phyloP scores from a whole-genome alignment of 768 basidiomycete genomes.

The Trametes villosa region DNA sequence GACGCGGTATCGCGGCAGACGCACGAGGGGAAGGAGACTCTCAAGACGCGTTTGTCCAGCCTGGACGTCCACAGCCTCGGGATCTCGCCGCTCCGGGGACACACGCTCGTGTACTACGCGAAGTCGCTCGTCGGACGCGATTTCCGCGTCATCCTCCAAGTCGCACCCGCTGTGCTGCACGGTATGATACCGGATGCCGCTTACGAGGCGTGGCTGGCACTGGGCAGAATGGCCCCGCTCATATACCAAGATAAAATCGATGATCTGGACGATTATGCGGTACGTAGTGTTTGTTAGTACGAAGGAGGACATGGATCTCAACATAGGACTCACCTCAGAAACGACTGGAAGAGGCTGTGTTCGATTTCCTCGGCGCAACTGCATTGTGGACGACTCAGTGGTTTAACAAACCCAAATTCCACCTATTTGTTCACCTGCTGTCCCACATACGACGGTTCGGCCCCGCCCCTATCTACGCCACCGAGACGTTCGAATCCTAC shows the following conservation, averaged over 20 bases:
- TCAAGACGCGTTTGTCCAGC: constrained; percentile 34
- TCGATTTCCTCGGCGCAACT: not conserved
- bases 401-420: constrained; percentile 12
- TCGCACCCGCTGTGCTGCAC: constrained; percentile 41
- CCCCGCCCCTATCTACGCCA: constrained; percentile 24
- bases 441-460: constrained; percentile 30
- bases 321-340: constrained; percentile 7
- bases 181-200: constrained; percentile 37
- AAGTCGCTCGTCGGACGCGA: constrained; percentile 42
- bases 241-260: constrained; percentile 45
- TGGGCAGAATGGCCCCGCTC: constrained; percentile 40
- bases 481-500: constrained; percentile 31
- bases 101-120: constrained; percentile 42
- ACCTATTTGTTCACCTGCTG: constrained; percentile 30
- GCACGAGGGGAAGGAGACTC: constrained; percentile 27
- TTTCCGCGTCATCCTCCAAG: constrained; percentile 38
- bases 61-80: constrained; percentile 39
- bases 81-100: constrained; percentile 33
- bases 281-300: not conserved
- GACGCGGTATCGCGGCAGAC: constrained; percentile 35
- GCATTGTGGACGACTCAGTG: constrained; percentile 2
- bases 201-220: constrained; percentile 39
- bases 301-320: not conserved
- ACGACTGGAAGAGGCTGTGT: not conserved
- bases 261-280: constrained; percentile 10